A percentile compares a stretch with the other conserved stretches of the same genome.
These are phyloP conservation scores for Trichoderma sp. DNA, from an alignment of 2,329 filamentous ascomycete species.

Conservation along the genomic window DNA sequence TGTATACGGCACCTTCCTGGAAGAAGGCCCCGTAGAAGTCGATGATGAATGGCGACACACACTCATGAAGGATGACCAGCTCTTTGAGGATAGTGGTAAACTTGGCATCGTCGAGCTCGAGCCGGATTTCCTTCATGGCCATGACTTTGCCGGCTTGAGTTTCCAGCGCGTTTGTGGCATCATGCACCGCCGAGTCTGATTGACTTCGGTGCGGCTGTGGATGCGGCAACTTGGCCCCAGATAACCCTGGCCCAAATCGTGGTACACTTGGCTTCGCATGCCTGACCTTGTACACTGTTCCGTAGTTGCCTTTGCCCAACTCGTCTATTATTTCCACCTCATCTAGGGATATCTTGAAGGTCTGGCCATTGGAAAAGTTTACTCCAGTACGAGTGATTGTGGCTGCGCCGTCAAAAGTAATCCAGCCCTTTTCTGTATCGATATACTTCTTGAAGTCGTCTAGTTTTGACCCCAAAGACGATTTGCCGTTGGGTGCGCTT, in stretches of 20 bases:
- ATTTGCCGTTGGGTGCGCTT: conserved; percentile 30
- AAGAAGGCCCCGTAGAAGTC: conserved; percentile 99
- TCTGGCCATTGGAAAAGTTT: conserved; percentile 85
- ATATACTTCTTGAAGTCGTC: conserved; percentile 75
- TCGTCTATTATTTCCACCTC: conserved; percentile 93
- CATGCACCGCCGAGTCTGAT: conserved; percentile 39
- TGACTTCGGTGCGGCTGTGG: conserved; percentile 43
- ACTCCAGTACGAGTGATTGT: conserved; percentile 87
- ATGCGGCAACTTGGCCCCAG: conserved; percentile 48
- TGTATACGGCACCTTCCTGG: conserved; percentile 97
- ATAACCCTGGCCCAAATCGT: conserved; percentile 61
- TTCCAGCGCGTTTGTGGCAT: conserved; percentile 36
- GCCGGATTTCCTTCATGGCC: conserved; percentile 98
- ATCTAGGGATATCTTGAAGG: conserved; percentile 91
- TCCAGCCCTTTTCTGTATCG: conserved; percentile 84
- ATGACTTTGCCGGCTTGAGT: conserved; percentile 76
- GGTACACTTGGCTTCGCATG: conserved; percentile 69
- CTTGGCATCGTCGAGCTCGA: conserved; percentile 95
- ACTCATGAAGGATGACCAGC: conserved; percentile 92
- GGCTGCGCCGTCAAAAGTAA: conserved; percentile 92
- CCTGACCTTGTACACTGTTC: conserved; percentile 94
- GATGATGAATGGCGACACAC: conserved; percentile 93
- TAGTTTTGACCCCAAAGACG: conserved; percentile 51
- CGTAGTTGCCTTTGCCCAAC: conserved; percentile 96
- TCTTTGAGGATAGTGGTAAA: conserved; percentile 98